These are phyloP conservation scores for Solanum chiquidenum DNA, from an alignment of 257 asterid species.

Conservation along the genomic window DNA sequence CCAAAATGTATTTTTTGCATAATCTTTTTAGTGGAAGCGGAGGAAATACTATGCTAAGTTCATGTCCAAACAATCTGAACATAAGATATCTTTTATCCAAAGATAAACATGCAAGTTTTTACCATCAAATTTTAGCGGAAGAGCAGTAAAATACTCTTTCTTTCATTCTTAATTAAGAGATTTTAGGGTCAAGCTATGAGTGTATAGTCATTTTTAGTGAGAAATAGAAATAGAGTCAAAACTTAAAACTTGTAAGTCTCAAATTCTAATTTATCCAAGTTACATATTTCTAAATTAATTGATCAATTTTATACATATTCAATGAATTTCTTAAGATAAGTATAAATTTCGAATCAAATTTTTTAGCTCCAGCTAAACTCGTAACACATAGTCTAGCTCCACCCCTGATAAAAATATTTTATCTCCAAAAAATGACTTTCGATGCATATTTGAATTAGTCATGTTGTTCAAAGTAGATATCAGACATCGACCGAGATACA, in stretches of 20 bases:
- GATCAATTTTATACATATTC: background rate
- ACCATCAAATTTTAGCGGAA: fast-evolving
- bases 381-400: background rate
- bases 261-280: background rate
- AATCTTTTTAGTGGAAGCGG: background rate
- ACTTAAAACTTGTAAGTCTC: background rate
- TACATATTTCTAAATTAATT: background rate
- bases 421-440: background rate
- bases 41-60: background rate
- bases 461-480: fast-evolving
- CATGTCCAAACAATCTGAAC: background rate
- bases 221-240: background rate
- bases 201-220: fast-evolving
- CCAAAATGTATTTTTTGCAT: background rate
- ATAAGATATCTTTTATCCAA: background rate
- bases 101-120: background rate
- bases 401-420: background rate
- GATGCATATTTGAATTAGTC: background rate
- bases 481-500: fast-evolving
- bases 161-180: background rate
- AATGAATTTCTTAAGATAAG: background rate
- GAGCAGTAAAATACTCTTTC: background rate
- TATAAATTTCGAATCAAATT: background rate
- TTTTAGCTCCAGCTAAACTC: background rate
- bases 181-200: background rate